These are phyloP conservation scores for Phytophthora sansomeana DNA, from an alignment of 352 stramenopile species.

Conservation along the genomic window DNA sequence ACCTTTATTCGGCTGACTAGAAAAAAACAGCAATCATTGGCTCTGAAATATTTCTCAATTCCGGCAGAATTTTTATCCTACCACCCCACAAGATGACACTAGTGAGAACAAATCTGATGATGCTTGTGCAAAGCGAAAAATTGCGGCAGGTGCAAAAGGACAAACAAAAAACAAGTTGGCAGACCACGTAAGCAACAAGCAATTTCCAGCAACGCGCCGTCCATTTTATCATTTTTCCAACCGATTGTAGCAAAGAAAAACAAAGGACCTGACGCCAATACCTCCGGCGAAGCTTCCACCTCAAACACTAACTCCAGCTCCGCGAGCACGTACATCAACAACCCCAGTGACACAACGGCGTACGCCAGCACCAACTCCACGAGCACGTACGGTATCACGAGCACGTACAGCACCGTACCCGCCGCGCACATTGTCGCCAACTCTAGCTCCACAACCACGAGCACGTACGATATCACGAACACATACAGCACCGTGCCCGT, in stretches of 20 bases:
- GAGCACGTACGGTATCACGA: no score
- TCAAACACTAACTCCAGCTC: no score
- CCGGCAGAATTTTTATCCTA: neutral
- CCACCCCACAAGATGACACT: neutral
- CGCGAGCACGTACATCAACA: no score
- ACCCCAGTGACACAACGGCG: no score
- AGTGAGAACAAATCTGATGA: constrained; percentile 2
- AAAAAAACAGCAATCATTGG: constrained; percentile 13
- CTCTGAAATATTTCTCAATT: constrained; percentile 13
- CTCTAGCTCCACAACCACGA: no score
- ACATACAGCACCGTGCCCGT: no score
- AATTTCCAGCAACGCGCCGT: neutral
- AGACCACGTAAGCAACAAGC: neutral
- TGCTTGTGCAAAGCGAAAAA: neutral
- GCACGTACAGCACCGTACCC: no score
- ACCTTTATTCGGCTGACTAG: neutral
- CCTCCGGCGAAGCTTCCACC: no score
- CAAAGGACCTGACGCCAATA: neutral
- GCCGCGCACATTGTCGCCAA: no score
- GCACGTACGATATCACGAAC: no score
- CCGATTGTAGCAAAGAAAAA: no score
- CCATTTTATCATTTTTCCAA: neutral
- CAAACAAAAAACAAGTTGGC: neutral
- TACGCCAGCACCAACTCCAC: no score
- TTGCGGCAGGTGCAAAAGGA: neutral